Percentiles rank a stretch among this genome's conserved stretches.
Evolutionary conservation across 2,329 filamentous ascomycete species (phyloP).

Genomic region (Fusarium buxicola): DNA sequence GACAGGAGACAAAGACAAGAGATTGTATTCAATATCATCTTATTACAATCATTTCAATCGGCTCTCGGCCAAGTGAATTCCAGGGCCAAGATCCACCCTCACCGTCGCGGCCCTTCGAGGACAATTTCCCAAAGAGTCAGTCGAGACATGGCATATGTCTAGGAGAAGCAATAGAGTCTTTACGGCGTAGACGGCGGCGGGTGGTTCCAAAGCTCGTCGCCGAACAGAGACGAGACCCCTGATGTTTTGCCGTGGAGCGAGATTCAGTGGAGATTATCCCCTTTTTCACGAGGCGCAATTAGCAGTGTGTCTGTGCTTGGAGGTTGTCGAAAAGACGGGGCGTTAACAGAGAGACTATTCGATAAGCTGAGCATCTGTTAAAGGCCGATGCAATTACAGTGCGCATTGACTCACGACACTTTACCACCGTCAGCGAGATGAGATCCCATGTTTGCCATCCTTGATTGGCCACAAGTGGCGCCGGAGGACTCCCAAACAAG

Average conservation of each 20-base stretch:
- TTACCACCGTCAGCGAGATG: constrained; percentile 46
- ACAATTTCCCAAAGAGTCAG: constrained; percentile 36
- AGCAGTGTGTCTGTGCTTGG: constrained; percentile 27
- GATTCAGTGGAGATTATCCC: constrained; percentile 46
- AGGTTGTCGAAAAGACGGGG: neutral
- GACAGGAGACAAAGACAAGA: constrained; percentile 3
- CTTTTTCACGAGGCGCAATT: constrained; percentile 33
- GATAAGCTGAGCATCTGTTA: constrained; percentile 23
- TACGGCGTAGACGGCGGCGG: neutral
- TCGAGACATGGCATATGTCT: constrained; percentile 31
- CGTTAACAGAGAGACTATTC: constrained; percentile 17
- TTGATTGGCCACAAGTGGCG: constrained; percentile 38
- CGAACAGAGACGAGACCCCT: constrained; percentile 30
- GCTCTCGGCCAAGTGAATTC: constrained; percentile 23
- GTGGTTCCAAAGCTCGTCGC: constrained; percentile 8
- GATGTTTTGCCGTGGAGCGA: constrained; percentile 34
- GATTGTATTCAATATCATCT: constrained; percentile 4
- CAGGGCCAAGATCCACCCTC: constrained; percentile 14
- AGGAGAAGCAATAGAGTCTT: constrained; percentile 27
- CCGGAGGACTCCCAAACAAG: constrained; percentile 39
- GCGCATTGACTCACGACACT: constrained; percentile 34
- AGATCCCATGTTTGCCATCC: constrained; percentile 24
- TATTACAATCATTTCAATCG: constrained; percentile 16
- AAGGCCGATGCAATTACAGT: constrained; percentile 25
- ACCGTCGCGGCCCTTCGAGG: constrained; percentile 22